Evolutionary conservation across 1,284 basidiomycete species (phyloP), one percentile per base, ranked within the genome.

Genomic region (Acaromyces ingoldii): DNA sequence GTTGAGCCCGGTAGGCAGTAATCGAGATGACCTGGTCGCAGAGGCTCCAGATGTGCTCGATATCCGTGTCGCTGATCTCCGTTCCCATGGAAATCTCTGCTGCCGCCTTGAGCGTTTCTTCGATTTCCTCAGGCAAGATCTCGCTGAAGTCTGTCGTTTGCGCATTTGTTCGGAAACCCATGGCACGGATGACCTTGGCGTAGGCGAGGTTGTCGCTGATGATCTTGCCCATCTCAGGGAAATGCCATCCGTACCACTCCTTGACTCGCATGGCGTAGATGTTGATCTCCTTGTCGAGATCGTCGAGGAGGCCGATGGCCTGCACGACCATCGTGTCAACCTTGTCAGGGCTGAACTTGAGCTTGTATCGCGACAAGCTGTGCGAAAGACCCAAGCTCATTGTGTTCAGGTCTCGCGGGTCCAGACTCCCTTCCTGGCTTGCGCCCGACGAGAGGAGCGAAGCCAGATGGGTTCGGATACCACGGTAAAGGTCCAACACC

Each of bases 191-290:
- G 40, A 70, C 62, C 78, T 91, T 93, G 55, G 95, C 91, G 77
- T 97, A 98, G 22, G 92, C 91, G 51, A 93, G 80, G 79, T 95
- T 98, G 81, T 98, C 93, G 62, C 86, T 84, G 65, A 97, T 88
- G 76, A 98, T 96, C 81, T 97, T 97, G 67, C 87, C 89, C 87
- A 98, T 90, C 79, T 98, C 93, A 9, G 93, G 93, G 83, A 97
- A 97, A 80, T 98, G 93, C 93, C 93, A 98, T 22, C 93, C 93
- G 74, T 97, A 98, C 93, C 93, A 98, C 82, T 97, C 93, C 83
- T 97, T 97, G 52, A 95, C 90, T 74, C 93, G 84, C 93, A 98
- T 98, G 19, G 91, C 85, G 76, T 97, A 98, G 56, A 97, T 96
- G 80, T 98, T 98, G 77, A 97, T 90, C 79, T 98, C 93, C 80